These are phyloP conservation scores for Raffaelea albimanens DNA, from an alignment of 2,329 filamentous ascomycete genomes.

Conservation along the genomic window DNA sequence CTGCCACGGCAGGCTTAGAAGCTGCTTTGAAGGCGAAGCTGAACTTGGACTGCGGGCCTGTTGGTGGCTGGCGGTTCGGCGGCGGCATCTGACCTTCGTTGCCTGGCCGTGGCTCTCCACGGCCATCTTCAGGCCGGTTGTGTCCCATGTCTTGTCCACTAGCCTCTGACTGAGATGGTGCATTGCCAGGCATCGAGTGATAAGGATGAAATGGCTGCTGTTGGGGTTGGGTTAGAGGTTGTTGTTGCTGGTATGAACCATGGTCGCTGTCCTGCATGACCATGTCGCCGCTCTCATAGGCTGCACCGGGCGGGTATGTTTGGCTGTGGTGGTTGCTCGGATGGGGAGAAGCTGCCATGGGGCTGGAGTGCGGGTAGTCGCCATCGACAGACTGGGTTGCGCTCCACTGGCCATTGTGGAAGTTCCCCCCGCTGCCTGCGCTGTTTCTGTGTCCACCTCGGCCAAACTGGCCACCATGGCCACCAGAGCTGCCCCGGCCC, in stretches of 20 bases:
- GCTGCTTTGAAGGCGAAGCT: conserved; percentile 87
- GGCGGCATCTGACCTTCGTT: conserved; percentile 37
- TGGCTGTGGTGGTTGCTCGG: conserved; percentile 16
- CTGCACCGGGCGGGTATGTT: conserved; percentile 3
- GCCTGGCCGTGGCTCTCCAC: background rate
- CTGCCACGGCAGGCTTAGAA: conserved; percentile 45
- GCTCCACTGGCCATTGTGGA: conserved; percentile 63
- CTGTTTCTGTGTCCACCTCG: conserved; percentile 27
- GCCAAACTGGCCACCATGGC: conserved; percentile 50
- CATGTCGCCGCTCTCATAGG: conserved; percentile 5
- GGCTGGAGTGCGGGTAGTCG: conserved; percentile 19
- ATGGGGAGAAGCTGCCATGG: conserved; percentile 11
- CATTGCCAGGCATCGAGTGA: background rate
- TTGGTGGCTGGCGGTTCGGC: conserved; percentile 39
- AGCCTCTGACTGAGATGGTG: background rate
- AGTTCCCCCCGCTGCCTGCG: conserved; percentile 44
- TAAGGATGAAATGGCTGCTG: background rate
- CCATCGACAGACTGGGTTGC: conserved; percentile 33
- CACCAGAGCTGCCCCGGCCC: conserved; percentile 36
- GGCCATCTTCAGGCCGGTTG: background rate
- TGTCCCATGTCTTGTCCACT: background rate
- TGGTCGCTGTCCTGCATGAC: conserved; percentile 9
- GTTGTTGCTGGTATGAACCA: background rate
- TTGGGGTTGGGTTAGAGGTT: background rate
- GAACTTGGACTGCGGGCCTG: conserved; percentile 61